Base-by-base conservation (phyloP, 2,329 filamentous ascomycete species). In the Fusarium palustre region DNA sequence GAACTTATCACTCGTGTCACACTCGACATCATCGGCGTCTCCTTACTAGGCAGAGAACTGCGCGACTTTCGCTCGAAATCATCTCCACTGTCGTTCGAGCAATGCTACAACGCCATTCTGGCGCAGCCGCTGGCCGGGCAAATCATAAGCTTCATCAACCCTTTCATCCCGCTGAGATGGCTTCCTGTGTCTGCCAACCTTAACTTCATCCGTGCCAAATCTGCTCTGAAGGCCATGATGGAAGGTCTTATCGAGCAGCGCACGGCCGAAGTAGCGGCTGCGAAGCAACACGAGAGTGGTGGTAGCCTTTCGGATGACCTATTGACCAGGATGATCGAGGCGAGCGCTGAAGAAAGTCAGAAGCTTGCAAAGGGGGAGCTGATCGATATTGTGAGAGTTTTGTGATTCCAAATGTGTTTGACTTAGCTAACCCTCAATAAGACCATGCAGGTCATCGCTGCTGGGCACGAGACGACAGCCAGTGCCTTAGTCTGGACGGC, bases 361-460 rank as follows among this genome's bases (percentile, higher is more conserved):
- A 69, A 20, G 3, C 16, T 69, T 8, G 63, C 56, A 5, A 46
- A 53, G 13, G 43, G 69, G n/a, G 66, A 69, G 20, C 11, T 69
- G 15, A 66, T 67, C 7, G 66, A 69, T 7, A 45, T 69, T 6
- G 66, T 69, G 24, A 30, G 66, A 10, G 2, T 2, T 3, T 13
- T 2, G 1, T 1, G 6, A 7, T 20, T 4, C 7, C 9, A 15
- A 3, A 11, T 9, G 30, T 66, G 1, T 50, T 25, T 0, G 1
- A 2, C 0, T 7, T 0, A 1, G 1, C 33, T 49, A 49, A 49
- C 20, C 2, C 2, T 36, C 7, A 24, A 2, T 12, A 5, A 67
- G 64, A 64, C 52, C 0, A 64, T 67, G 64, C 64, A 67, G 47
- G 66, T 69, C 8, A 69, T 70, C 4, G 53, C 56, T 2, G 66